Conservation (phyloP, 495 filamentous ascomycete species). For the Penicillium goetzii region DNA sequence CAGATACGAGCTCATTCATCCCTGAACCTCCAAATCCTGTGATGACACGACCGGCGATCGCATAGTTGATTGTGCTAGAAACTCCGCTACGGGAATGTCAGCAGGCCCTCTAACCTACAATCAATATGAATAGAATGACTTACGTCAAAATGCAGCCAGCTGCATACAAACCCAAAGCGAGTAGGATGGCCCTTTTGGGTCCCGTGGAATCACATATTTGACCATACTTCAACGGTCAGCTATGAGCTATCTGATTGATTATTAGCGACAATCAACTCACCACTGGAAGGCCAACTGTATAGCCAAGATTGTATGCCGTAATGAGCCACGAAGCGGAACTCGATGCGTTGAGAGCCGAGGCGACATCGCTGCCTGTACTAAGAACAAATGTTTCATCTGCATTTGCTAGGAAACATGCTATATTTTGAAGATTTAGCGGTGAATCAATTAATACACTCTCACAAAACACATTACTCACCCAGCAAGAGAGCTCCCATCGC, state of each 20-base stretch:
- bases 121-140: background rate
- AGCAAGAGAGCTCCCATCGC: background rate
- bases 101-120: no score
- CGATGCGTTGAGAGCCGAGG: background rate
- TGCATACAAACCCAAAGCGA: background rate
- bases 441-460: background rate
- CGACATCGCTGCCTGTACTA: background rate
- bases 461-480: background rate
- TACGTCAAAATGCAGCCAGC: background rate
- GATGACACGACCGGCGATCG: background rate
- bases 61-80: background rate
- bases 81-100: background rate
- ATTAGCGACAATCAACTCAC: background rate
- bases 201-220: background rate
- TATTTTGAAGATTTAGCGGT: background rate
- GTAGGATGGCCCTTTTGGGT: background rate
- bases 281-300: background rate
- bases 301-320: background rate
- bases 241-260: background rate
- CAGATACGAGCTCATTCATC: background rate
- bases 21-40: background rate
- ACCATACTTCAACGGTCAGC: background rate
- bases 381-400: background rate
- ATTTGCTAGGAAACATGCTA: background rate
- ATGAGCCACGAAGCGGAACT: background rate